phyloP scores from a whole-genome alignment of 257 asterid species.

The Coffea eugenioides region DNA sequence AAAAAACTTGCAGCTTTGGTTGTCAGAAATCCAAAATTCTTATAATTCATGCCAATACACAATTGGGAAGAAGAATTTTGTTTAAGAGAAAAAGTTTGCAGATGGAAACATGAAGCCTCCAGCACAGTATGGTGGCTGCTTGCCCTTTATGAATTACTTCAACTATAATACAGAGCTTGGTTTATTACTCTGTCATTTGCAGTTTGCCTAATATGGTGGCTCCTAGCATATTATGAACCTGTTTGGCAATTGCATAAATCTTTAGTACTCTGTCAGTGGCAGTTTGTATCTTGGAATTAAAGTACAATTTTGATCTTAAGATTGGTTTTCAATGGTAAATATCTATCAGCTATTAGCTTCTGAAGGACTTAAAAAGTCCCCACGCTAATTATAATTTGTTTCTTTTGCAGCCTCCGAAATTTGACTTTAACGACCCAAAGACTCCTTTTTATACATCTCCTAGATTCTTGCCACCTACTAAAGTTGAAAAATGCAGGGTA shows the following conservation, averaged over 20 bases:
- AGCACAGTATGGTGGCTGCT: background rate
- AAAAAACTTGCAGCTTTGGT: background rate
- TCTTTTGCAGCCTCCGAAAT: conserved; percentile 66
- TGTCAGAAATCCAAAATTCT: background rate
- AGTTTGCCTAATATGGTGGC: no score
- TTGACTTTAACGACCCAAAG: conserved; percentile 79
- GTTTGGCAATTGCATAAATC: background rate
- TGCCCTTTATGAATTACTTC: background rate
- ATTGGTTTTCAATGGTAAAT: background rate
- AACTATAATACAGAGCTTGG: no score
- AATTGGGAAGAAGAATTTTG: no score
- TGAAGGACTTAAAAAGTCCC: background rate
- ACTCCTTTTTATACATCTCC: conserved; percentile 89
- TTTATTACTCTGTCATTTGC: background rate
- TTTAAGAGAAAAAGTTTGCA: background rate
- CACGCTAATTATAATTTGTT: conserved; percentile 21
- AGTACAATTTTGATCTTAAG: no score
- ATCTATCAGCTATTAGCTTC: background rate
- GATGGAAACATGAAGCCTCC: background rate
- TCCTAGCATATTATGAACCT: background rate
- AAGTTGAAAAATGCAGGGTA: conserved; percentile 90
- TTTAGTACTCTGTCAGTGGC: background rate
- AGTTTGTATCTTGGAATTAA: background rate
- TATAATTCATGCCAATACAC: background rate
- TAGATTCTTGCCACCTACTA: conserved; percentile 85